A percentile compares a stretch with the other conserved stretches of the same genome.
phyloP scores from a whole-genome alignment of 2,329 filamentous ascomycete species.

The Karstenula rhodostoma region DNA sequence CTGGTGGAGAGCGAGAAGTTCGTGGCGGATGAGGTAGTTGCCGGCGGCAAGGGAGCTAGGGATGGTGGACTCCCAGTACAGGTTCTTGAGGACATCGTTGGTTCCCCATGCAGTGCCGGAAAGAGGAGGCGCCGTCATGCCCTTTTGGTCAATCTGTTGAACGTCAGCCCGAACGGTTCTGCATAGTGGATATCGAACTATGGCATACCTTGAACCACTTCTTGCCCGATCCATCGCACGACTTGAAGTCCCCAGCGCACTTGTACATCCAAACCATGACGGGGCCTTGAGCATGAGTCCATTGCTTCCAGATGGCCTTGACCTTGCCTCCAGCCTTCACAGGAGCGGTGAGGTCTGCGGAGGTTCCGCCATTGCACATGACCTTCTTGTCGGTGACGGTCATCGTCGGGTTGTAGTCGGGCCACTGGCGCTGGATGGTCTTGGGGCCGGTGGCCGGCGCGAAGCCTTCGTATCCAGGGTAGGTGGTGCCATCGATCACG shows the following conservation, averaged over 20 bases:
- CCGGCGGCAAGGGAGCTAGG: slow-evolving; percentile 54
- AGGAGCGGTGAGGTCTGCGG: slow-evolving; percentile 53
- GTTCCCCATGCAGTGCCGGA: slow-evolving; percentile 61
- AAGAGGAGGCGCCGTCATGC: slow-evolving; percentile 56
- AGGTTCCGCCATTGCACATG: slow-evolving; percentile 62
- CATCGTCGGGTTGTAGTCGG: slow-evolving; percentile 64
- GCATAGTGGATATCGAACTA: not conserved
- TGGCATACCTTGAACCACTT: slow-evolving; percentile 63
- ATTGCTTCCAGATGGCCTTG: slow-evolving; percentile 64
- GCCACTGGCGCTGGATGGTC: slow-evolving; percentile 67
- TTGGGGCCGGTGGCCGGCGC: slow-evolving; percentile 57
- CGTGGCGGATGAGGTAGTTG: slow-evolving; percentile 57
- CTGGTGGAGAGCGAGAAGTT: slow-evolving; percentile 65
- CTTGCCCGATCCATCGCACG: slow-evolving; percentile 61
- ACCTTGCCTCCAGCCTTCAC: slow-evolving; percentile 60
- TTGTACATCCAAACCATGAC: slow-evolving; percentile 65
- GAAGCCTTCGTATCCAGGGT: slow-evolving; percentile 60
- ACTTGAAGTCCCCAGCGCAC: slow-evolving; percentile 57
- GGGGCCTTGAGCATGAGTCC: slow-evolving; percentile 66
- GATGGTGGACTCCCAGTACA: slow-evolving; percentile 63
- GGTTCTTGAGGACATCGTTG: slow-evolving; percentile 56
- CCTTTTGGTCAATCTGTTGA: slow-evolving; percentile 58
- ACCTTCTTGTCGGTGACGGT: slow-evolving; percentile 59
- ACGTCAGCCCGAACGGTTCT: not conserved
- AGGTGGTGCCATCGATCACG: slow-evolving; percentile 42